These are phyloP conservation scores for Kuraishia floccosa DNA, from an alignment of 805 yeast species.

Conservation along the genomic window DNA sequence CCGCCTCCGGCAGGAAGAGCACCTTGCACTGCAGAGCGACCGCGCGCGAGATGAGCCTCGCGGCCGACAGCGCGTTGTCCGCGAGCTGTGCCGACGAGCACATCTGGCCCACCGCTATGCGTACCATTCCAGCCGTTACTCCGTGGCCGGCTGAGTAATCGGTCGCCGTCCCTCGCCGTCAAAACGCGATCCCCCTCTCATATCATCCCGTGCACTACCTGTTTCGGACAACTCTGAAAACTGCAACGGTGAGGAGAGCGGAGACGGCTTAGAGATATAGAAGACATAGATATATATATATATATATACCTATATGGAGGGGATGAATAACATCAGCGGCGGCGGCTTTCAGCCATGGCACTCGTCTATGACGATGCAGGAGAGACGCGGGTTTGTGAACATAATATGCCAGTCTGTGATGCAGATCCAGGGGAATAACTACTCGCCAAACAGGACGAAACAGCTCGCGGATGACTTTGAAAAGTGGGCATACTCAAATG, in stretches of 20 bases:
- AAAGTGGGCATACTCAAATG: conserved; percentile 47
- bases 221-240: too few relatives aligned
- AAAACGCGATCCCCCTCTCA: too few relatives aligned
- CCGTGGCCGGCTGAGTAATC: too few relatives aligned
- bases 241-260: too few relatives aligned
- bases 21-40: conserved; percentile 48
- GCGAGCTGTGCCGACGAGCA: conserved; percentile 57
- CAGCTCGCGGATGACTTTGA: conserved; percentile 63
- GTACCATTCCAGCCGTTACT: too few relatives aligned
- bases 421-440: conserved; percentile 18
- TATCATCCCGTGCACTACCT: too few relatives aligned
- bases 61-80: conserved; percentile 49
- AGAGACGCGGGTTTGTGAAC: conserved; percentile 19
- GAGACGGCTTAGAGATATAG: too few relatives aligned
- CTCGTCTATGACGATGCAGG: conserved; percentile 15
- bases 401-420: conserved; percentile 18
- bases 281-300: too few relatives aligned
- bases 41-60: conserved; percentile 53
- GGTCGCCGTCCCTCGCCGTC: too few relatives aligned
- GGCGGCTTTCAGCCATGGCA: conserved; percentile 3
- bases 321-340: background rate
- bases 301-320: too few relatives aligned
- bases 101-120: conserved; percentile 79
- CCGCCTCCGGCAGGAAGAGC: conserved; percentile 86
- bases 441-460: conserved; percentile 27